Base-by-base conservation (phyloP, 768 basidiomycete genomes). In the Boletus sp. region DNA sequence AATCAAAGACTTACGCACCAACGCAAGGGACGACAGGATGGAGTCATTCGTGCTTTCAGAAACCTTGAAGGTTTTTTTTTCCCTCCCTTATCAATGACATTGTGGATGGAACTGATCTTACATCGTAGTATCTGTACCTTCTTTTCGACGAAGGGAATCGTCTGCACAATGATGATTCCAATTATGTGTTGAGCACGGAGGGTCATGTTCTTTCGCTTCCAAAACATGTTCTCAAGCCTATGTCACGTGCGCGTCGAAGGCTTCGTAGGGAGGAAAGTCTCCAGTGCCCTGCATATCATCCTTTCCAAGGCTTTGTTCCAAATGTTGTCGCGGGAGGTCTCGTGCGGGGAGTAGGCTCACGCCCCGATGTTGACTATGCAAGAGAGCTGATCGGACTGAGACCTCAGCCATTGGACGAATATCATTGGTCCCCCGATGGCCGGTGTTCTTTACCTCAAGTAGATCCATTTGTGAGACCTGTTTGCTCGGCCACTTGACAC, bases 1-100 rank as follows among this genome's bases (percentile, higher is more conserved):
- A 8, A 84, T 98, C 53, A 76, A 79, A 59, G 89, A 97, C 70
- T 79, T 98, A 3, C 77, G 86, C 39, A 84, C 77, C 30, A 89
- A 91, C 60, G 77, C 83, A 62, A 83, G 82, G 17, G 93, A 95
- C 58, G 93, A 98, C 64, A 82, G 96, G 55, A 98, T 98, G 97
- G 97, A 98, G 70, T 93, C 90, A 5, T 99, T 98, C 69, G 84
- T 84, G n/a, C 77, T 98, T 32, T 93, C 91, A 4, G 95, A 96
- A 73, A 93, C 93, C 1, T 74, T 97, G 44, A 96, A 95, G 79
- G 93, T 87, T 55, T 32, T 7, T 70, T 53, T n/a, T 39, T 15
- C 8, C 38, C 15, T 27, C 25, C 44, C 35, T 11, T 44, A 29
- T 29, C 6, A 32, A 5, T 8, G 35, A 52, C 13, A 15, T 33